Percentiles rank a stretch among this genome's conserved stretches.
These are phyloP conservation scores for Dioscorea zingiberensis DNA, from an alignment of 106 monocot genomes.

Conservation along the genomic window DNA sequence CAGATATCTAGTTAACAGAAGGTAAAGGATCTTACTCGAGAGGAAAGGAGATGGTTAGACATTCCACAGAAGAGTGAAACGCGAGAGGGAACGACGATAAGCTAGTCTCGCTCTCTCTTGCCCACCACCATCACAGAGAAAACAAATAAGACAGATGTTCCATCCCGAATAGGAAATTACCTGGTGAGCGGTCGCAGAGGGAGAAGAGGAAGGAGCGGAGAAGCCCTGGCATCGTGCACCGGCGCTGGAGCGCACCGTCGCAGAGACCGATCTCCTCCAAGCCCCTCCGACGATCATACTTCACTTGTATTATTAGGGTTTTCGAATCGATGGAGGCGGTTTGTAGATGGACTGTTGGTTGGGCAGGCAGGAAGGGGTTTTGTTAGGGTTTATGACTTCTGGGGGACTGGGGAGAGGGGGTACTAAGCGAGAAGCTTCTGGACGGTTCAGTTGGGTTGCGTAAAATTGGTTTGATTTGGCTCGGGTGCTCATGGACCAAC, in stretches of 20 bases:
- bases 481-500: no score
- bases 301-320: background rate
- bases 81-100: background rate
- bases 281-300: constrained; percentile 12
- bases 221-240: constrained; percentile 6
- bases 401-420: background rate
- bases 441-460: no score
- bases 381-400: background rate
- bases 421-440: background rate
- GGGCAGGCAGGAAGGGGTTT: background rate
- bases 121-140: background rate
- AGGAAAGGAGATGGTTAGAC: background rate
- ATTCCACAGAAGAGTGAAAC: background rate
- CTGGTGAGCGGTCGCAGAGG: constrained; percentile 4
- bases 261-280: constrained; percentile 55
- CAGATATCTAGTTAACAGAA: background rate
- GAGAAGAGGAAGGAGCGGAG: background rate
- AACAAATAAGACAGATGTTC: background rate
- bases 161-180: background rate
- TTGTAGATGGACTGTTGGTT: background rate
- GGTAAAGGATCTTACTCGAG: background rate
- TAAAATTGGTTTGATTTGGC: no score
- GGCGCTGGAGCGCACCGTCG: constrained; percentile 14
- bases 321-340: background rate
- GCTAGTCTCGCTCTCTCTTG: background rate